Conservation (phyloP, 768 basidiomycete genomes). For the Leucogyrophana mollusca region DNA sequence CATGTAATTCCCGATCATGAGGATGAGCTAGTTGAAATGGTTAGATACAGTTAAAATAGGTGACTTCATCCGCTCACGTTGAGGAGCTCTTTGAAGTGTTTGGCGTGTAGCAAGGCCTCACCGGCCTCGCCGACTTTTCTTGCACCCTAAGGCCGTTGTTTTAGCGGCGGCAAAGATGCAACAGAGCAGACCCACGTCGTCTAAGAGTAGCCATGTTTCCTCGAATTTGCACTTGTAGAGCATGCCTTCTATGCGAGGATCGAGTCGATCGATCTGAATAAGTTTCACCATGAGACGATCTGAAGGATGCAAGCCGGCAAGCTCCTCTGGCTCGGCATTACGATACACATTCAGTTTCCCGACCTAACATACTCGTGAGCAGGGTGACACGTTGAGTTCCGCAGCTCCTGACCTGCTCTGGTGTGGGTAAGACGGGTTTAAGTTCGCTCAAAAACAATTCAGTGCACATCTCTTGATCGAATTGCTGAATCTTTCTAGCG, state of each 20-base stretch:
- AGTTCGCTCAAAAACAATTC: slow-evolving; percentile 89
- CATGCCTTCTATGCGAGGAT: slow-evolving; percentile 93
- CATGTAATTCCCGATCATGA: slow-evolving; percentile 97
- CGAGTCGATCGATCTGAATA: slow-evolving; percentile 89
- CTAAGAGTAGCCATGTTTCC: slow-evolving; percentile 77
- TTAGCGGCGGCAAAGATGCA: slow-evolving; percentile 3
- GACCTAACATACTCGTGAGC: slow-evolving; percentile 42
- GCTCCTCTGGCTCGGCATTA: slow-evolving; percentile 81
- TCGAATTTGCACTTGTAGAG: slow-evolving; percentile 87
- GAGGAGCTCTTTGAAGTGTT: slow-evolving; percentile 85
- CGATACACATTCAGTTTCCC: slow-evolving; percentile 90
- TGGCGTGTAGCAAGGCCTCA: slow-evolving; percentile 74
- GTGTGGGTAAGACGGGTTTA: slow-evolving; percentile 83
- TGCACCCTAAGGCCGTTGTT: slow-evolving; percentile 54
- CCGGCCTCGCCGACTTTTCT: slow-evolving; percentile 82
- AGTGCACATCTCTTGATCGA: slow-evolving; percentile 84
- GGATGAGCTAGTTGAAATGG: slow-evolving; percentile 60
- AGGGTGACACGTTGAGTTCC: not conserved
- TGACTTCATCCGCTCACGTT: slow-evolving; percentile 49
- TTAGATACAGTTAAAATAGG: slow-evolving; percentile 4
- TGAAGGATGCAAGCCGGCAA: slow-evolving; percentile 86
- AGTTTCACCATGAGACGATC: slow-evolving; percentile 97
- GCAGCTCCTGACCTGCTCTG: slow-evolving; percentile 66
- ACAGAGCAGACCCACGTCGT: slow-evolving; percentile 55
- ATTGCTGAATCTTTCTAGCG: slow-evolving; percentile 78